Evolutionary conservation across 495 filamentous ascomycete genomes (phyloP), one percentile per base, ranked within the genome.

Genomic region (Lasiosphaeria hispida): DNA sequence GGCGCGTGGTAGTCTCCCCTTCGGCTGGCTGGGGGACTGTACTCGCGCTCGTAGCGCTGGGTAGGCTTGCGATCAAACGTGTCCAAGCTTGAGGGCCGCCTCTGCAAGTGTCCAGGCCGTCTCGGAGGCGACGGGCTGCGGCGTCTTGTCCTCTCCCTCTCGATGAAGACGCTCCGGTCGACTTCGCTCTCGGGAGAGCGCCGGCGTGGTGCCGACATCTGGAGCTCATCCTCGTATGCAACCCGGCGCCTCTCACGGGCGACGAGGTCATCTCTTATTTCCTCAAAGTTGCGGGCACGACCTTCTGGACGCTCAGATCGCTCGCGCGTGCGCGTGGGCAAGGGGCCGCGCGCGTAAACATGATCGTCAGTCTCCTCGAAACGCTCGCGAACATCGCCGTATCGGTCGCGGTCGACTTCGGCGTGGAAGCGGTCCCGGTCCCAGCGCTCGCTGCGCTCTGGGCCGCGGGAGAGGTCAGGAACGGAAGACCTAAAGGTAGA

Each of bases 1-100:
- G 81, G 78, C 3, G 75, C 66, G 37, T 75, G 72, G 63, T 73
- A 78, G 7, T 80, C 71, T 42, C 23, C 54, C 44, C 62, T 58
- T 8, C 23, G 23, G 23, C 62, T 54, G 7, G 69, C 64, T 5
- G 74, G 73, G 5, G 76, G 75, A 7, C 64, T 72, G 56, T 75
- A 75, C 3, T 84, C 79, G 15, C 71, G 68, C 44, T 81, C 76
- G 33, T 72, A 69, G 58, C 79, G 76, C 17, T 76, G 67, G 14
- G 74, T 77, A 0, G 78, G 70, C 14, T 77, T 77, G 61, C 82
- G 78, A 58, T 80, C 76, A 53, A 76, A 78, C 7, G 70, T 80
- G 36, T 80, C 77, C 17, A 80, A 64, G 37, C 76, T 78, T 10
- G 75, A 78, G 55, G 75, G 75, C 1, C 75, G 70, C 37, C 76